These are phyloP conservation scores for Brassica carinata DNA, from an alignment of 345 rosid genomes.

Conservation along the genomic window DNA sequence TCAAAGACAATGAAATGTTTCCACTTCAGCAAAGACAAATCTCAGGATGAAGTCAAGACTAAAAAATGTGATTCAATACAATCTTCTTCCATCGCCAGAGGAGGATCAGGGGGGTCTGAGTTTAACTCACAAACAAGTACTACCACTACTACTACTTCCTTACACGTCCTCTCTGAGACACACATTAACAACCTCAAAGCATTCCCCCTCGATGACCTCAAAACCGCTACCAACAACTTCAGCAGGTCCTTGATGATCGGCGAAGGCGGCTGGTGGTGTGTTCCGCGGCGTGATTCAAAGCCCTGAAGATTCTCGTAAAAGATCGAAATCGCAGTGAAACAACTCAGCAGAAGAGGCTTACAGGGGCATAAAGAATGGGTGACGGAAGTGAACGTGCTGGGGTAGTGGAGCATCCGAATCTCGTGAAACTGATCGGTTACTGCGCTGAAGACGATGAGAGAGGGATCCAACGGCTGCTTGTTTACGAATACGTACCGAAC, in stretches of 20 bases:
- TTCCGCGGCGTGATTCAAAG: background rate
- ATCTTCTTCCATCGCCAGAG: background rate
- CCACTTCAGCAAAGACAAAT: background rate
- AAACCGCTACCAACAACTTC: background rate
- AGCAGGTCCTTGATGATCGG: background rate
- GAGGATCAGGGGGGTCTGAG: background rate
- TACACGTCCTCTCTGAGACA: background rate
- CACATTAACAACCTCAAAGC: background rate
- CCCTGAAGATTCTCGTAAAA: background rate
- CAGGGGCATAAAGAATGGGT: background rate
- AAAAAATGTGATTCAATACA: background rate
- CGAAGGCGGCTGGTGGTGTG: background rate
- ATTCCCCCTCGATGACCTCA: background rate
- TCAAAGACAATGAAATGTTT: background rate
- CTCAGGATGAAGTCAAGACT: background rate
- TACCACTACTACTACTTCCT: background rate
- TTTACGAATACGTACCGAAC: background rate
- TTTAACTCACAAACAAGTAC: background rate
- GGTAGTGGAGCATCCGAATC: background rate
- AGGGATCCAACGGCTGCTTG: background rate
- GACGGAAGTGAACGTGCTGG: background rate
- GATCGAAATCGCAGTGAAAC: background rate
- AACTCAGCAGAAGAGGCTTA: background rate
- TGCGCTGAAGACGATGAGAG: background rate
- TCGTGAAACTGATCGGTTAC: background rate